Percentiles rank a stretch among this genome's conserved stretches.
phyloP scores from a whole-genome alignment of 306 rosid genomes.

The Quercus parvula region DNA sequence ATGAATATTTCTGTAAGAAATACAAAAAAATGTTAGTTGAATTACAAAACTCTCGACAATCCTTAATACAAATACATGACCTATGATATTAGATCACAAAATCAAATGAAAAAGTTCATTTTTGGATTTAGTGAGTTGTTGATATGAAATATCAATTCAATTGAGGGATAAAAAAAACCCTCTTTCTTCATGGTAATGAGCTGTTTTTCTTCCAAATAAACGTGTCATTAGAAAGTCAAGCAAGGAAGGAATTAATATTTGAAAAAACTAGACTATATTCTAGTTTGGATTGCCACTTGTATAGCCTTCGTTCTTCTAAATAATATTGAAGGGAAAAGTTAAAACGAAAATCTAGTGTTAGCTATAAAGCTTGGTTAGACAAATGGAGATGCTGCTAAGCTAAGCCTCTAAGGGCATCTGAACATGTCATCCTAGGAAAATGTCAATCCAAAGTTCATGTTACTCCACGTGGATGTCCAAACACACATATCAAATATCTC shows the following conservation, averaged over 20 bases:
- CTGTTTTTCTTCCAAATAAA: not conserved
- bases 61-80: no score
- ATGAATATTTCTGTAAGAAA: no score
- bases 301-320: not conserved
- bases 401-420: no score
- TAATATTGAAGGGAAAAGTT: not conserved
- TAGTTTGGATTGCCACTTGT: not conserved
- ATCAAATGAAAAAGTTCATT: no score
- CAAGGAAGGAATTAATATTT: not conserved
- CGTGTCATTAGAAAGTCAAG: not conserved
- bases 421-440: constrained; percentile 4
- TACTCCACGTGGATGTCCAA: constrained; percentile 53
- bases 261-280: not conserved
- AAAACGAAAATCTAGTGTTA: not conserved
- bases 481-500: not conserved
- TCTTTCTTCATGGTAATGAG: not conserved
- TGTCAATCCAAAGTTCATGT: constrained; percentile 13
- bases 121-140: not conserved
- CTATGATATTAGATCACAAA: no score
- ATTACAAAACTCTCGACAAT: no score
- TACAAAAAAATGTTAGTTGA: no score
- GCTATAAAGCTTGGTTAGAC: no score
- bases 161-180: not conserved
- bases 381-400: no score
- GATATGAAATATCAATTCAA: no score